Base-by-base conservation (phyloP, 192 early-diverging fungal species). In the Backusella sp. region DNA sequence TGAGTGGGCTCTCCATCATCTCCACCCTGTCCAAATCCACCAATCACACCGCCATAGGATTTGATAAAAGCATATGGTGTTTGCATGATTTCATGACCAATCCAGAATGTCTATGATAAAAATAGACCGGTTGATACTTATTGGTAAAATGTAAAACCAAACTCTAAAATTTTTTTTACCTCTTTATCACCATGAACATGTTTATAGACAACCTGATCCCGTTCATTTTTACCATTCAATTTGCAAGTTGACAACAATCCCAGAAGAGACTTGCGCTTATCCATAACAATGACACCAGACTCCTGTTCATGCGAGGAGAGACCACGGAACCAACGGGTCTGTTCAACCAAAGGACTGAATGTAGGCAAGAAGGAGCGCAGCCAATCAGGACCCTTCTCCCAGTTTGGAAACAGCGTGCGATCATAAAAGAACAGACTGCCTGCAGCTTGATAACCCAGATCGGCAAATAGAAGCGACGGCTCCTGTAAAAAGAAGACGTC, bases 401-500 rank as follows among this genome's bases (percentile, higher is more conserved):
- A 76, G 4, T 83, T 72, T 6, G 84, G 72, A 72, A 80, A 86
- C 9, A 87, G 74, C 1, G 87, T 89, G n/a, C 90, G 82, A 66
- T 91, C 91, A 68, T 84, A 83, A 77, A 90, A 92, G 78, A 86
- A 91, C 17, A 92, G 72, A 17, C 85, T 79, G 11, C 87, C 85
- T 0, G 86, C 86, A 30, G 79, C 68, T 78, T 79, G 35, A 74
- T 82, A 84, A 35, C 74, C 79, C 11, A 77, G 73, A 77, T 91
- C 79, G 4, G 74, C 46, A 71, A 90, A 87, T 12, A 90, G 41
- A 4, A 77, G 62, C 19, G 74, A 83, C 0, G 91, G 92, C 73
- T 83, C 70, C 76, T 90, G 87, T n/a, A 93, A 62, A 62, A 91
- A 92, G 41, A 91, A 75, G 12, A 87, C 90, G 70, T 92, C 91